A percentile compares a stretch with the other conserved stretches of the same genome.
phyloP scores from a whole-genome alignment of 768 basidiomycete species.

The Panus rudis region DNA sequence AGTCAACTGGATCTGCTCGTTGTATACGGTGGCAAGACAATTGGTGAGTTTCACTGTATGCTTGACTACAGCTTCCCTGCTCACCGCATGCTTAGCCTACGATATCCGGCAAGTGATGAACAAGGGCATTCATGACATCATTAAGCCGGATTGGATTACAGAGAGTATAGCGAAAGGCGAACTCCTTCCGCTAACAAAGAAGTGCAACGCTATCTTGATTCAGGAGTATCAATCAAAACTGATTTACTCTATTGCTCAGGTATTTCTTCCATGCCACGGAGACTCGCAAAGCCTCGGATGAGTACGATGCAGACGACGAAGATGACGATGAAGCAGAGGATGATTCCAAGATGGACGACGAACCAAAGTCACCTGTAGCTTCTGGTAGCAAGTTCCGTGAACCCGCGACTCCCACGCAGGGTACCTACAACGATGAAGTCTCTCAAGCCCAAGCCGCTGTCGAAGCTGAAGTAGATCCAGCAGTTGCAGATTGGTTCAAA shows the following conservation, averaged over 20 bases:
- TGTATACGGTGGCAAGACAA: constrained; percentile 63
- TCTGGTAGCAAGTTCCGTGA: constrained; percentile 11
- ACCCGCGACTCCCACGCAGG: too few relatives aligned
- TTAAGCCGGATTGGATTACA: constrained; percentile 76
- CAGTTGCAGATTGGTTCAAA: constrained; percentile 55
- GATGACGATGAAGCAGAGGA: constrained; percentile 22
- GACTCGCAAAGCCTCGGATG: constrained; percentile 39
- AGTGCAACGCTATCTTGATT: constrained; percentile 32
- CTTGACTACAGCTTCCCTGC: background rate
- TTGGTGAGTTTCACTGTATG: constrained; percentile 40
- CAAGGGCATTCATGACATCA: constrained; percentile 63
- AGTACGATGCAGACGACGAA: constrained; percentile 38
- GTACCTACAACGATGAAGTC: constrained; percentile 4
- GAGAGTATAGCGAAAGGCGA: constrained; percentile 63
- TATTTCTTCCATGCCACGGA: constrained; percentile 76
- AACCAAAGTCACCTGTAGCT: too few relatives aligned
- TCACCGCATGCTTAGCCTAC: constrained; percentile 40
- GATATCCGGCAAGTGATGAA: constrained; percentile 65
- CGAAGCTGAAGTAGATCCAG: constrained; percentile 38
- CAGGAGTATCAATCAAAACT: background rate
- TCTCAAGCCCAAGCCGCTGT: constrained; percentile 15
- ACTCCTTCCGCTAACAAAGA: constrained; percentile 56
- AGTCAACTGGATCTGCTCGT: constrained; percentile 47
- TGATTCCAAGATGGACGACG: too few relatives aligned
- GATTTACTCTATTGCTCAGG: constrained; percentile 27